phyloP scores from a whole-genome alignment of 441 rosid genomes.

The Populus hybrid region DNA sequence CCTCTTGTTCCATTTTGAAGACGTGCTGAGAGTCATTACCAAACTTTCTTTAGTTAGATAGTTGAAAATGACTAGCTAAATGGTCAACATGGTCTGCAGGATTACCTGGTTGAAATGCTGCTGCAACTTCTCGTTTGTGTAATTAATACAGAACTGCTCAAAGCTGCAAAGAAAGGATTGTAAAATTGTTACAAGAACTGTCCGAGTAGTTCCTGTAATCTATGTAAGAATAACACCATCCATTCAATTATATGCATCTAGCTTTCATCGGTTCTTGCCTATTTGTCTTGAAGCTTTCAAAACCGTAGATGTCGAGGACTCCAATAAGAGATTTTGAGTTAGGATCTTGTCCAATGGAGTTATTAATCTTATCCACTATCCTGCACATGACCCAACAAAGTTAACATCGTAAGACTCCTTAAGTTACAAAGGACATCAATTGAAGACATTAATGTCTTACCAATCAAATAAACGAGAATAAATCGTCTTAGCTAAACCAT shows the following conservation, averaged over 20 bases:
- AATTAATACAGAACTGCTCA: conserved; percentile 97
- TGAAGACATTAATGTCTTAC: conserved; percentile 30
- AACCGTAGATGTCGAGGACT: conserved; percentile 92
- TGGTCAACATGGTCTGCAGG: conserved; percentile 15
- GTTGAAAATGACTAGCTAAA: conserved; percentile 4
- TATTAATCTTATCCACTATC: conserved; percentile 77
- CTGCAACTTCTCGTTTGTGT: conserved; percentile 98
- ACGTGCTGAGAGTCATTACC: conserved; percentile 64
- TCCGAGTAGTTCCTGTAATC: conserved; percentile 2
- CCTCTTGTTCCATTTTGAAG: conserved; percentile 99
- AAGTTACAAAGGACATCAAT: neutral
- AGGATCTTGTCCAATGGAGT: conserved; percentile 79
- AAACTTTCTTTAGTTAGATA: conserved; percentile 19
- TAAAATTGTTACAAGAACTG: conserved; percentile 10
- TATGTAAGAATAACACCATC: neutral
- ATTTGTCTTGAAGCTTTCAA: conserved; percentile 91
- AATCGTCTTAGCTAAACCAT: conserved; percentile 83
- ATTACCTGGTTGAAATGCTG: conserved; percentile 97
- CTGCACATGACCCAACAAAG: conserved; percentile 39
- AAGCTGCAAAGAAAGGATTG: conserved; percentile 54
- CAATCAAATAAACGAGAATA: conserved; percentile 83
- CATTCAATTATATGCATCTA: neutral
- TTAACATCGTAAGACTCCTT: conserved; percentile 7
- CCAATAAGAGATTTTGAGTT: conserved; percentile 72
- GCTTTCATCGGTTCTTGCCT: conserved; percentile 43